Percentiles rank a stretch among this genome's conserved stretches.
Evolutionary conservation across 352 stramenopile species (phyloP).

Genomic region (Phytophthora megakarya): DNA sequence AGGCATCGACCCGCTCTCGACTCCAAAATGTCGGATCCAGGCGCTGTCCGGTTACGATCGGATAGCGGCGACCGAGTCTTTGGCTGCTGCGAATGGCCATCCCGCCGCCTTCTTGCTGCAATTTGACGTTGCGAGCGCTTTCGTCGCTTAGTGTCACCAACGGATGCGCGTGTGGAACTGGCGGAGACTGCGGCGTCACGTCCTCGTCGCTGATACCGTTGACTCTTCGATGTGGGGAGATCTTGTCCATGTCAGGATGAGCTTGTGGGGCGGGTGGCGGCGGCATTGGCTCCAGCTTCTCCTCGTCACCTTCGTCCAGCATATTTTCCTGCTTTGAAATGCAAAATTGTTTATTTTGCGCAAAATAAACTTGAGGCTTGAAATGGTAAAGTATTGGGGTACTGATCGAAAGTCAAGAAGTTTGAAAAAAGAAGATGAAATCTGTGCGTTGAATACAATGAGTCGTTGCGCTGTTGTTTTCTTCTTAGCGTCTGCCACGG

Average conservation of each 20-base stretch:
- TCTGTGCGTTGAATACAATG: too few relatives aligned
- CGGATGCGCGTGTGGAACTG: constrained; percentile 62
- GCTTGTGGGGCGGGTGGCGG: constrained; percentile 49
- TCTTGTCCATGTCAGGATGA: constrained; percentile 24
- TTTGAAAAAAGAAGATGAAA: not conserved
- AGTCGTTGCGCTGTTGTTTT: constrained; percentile 26
- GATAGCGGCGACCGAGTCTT: constrained; percentile 6
- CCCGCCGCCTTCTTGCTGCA: constrained; percentile 13
- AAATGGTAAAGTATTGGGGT: too few relatives aligned
- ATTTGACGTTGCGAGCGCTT: constrained; percentile 32
- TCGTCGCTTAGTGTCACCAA: constrained; percentile 37
- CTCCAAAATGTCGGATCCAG: constrained; percentile 65
- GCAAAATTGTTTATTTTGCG: too few relatives aligned
- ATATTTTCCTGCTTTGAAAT: constrained; percentile 1
- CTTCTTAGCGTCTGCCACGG: constrained; percentile 28
- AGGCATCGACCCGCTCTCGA: constrained; percentile 43
- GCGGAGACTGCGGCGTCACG: constrained; percentile 40
- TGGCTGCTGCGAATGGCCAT: constrained; percentile 31
- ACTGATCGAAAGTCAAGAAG: too few relatives aligned
- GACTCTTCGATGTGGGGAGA: not conserved
- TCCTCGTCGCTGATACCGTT: constrained; percentile 24
- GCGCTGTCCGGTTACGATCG: constrained; percentile 34
- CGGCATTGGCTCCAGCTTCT: constrained; percentile 57
- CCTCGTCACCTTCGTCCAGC: constrained; percentile 32
- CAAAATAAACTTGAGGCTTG: too few relatives aligned